phyloP scores from a whole-genome alignment of 148 eudicot genomes.

The Salicornia ramosissima region DNA sequence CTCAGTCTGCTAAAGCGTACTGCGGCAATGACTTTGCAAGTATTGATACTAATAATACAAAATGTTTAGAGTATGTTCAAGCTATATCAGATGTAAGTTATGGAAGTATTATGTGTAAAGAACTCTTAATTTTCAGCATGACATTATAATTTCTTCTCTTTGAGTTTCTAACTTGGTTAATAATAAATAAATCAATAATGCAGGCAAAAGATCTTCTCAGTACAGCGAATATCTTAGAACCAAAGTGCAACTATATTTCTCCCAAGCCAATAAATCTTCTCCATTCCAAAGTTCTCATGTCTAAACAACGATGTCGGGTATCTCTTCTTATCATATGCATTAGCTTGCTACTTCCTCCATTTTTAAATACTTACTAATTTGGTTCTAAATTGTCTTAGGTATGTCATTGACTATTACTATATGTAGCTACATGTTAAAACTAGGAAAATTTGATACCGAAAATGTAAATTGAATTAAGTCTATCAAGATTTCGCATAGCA shows the following conservation, averaged over 20 bases:
- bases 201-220: neutral
- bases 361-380: too few species aligned
- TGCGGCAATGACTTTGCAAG: constrained; percentile 27
- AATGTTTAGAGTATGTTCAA: neutral
- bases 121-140: too few species aligned
- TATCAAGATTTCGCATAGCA: too few species aligned
- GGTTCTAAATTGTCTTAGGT: too few species aligned
- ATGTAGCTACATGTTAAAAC: too few species aligned
- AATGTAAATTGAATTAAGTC: too few species aligned
- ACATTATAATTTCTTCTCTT: too few species aligned
- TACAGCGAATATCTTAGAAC: neutral
- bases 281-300: neutral
- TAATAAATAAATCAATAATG: neutral
- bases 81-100: neutral
- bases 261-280: neutral
- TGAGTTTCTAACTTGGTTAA: too few species aligned
- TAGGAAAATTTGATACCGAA: too few species aligned
- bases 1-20: constrained; percentile 13
- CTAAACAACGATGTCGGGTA: neutral
- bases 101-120: neutral
- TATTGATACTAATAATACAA: constrained; percentile 23
- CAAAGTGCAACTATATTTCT: neutral
- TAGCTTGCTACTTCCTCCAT: too few species aligned
- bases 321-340: neutral
- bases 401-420: too few species aligned